Conservation (phyloP, 2,329 filamentous ascomycete genomes). For the Cordyceps cateniannulata region DNA sequence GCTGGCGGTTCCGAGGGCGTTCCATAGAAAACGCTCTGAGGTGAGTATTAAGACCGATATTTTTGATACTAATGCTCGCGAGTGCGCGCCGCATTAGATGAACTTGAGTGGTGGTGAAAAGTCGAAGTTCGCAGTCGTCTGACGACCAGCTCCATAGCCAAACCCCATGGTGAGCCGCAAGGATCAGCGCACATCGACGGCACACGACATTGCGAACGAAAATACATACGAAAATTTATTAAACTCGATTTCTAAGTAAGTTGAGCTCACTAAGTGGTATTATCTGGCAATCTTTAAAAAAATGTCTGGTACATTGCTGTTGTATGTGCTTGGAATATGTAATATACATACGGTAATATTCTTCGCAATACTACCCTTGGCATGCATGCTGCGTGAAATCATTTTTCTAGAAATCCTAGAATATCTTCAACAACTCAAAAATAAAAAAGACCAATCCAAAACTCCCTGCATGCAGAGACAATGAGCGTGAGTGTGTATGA, state of each 20-base stretch:
- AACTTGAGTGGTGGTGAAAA: background rate
- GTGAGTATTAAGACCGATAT: background rate
- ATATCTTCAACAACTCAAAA: background rate
- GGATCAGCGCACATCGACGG: background rate
- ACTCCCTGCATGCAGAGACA: constrained; percentile 11
- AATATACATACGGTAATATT: background rate
- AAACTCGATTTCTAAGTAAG: no score
- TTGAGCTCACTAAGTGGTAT: no score
- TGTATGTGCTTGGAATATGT: background rate
- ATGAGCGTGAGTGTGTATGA: constrained; percentile 5
- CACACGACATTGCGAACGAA: no score
- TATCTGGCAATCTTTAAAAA: no score
- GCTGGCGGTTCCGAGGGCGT: constrained; percentile 27
- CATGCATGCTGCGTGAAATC: background rate
- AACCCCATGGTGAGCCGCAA: no score
- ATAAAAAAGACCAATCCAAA: constrained; percentile 1
- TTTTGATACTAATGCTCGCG: background rate
- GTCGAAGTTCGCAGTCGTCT: background rate
- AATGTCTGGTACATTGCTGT: constrained; percentile 2
- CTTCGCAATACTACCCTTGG: background rate
- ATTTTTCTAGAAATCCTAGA: background rate
- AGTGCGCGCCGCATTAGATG: background rate
- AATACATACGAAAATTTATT: no score
- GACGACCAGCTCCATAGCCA: no score
- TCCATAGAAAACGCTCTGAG: constrained; percentile 20